Evolutionary conservation across 2,329 filamentous ascomycete species (phyloP).

Genomic region (Penicillium sp.): DNA sequence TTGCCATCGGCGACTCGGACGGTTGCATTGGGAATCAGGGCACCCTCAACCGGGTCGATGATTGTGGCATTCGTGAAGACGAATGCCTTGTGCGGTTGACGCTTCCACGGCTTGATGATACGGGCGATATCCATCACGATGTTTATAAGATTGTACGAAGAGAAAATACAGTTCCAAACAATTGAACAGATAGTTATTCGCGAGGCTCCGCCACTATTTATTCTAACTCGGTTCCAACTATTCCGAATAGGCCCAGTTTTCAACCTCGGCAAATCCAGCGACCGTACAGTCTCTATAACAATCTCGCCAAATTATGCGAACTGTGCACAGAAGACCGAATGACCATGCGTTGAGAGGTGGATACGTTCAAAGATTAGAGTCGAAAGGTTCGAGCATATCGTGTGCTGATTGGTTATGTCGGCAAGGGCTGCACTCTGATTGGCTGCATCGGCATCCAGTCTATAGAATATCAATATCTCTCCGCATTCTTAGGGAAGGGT

Average conservation of each 20-base stretch:
- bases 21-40: slow-evolving; percentile 14
- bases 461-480: background rate
- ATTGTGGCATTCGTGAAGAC: slow-evolving; percentile 18
- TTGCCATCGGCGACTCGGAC: slow-evolving; percentile 16
- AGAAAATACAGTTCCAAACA: background rate
- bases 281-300: background rate
- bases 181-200: background rate
- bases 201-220: background rate
- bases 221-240: background rate
- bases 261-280: background rate
- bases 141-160: background rate
- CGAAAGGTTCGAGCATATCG: background rate
- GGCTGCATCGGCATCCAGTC: background rate
- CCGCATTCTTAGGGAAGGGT: background rate
- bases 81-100: slow-evolving; percentile 5
- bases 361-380: background rate
- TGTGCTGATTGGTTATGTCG: background rate
- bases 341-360: background rate
- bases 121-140: slow-evolving; percentile 17
- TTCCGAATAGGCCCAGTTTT: background rate
- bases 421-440: background rate
- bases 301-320: background rate
- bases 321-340: background rate
- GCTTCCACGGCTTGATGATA: slow-evolving; percentile 22
- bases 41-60: slow-evolving; percentile 18